Base-by-base conservation (phyloP, 2,329 filamentous ascomycete species). In the Cladophialophora psammophila region DNA sequence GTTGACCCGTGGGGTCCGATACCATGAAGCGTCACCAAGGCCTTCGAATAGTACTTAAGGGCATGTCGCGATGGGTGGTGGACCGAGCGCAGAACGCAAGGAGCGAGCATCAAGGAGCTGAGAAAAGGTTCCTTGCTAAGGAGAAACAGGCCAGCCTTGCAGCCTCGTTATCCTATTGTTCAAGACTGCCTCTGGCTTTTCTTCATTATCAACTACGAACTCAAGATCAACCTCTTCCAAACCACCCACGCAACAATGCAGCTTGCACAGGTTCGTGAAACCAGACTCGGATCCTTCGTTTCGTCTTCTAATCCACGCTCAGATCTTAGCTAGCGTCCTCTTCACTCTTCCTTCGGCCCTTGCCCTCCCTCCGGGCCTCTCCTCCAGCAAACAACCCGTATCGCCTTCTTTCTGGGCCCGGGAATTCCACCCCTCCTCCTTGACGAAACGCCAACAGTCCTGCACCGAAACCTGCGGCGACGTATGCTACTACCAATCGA, bases 381-480 rank as follows among this genome's bases (percentile, higher is more conserved):
- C 38, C 18, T 53, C 15, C 75, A 60, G 40, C 57, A 45, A 36
- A 50, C 31, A 32, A 3, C 38, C 34, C 8, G 57, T 18, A 1
- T 50, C 57, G 2, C 57, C 57, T 9, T 60, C 57, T 18, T 15
- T 60, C 7, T 60, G 57, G 57, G 78, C 12, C 56, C 72, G 34
- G 31, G 53, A 64, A 12, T 54, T 60, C 55, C 40, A 52, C 35
- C 12, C 77, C 8, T 67, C 72, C 8, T 31, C 81, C 53, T 72
- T 77, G 31, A 68, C 45, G 45, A 50, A 50, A n/a, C 45, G 45
- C 45, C 59, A 78, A 71, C 77, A 81, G 69, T 78, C 81, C 74
- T 81, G 84, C 73, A 77, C 78, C 76, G 80, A 84, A 48, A 82
- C 81, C 57, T 89, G 88, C 75, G 86, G 87, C 63, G 81, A 76